Percentiles rank a stretch among this genome's conserved stretches.
phyloP scores from a whole-genome alignment of 257 asterid species.

The Buddleja alternifolia region DNA sequence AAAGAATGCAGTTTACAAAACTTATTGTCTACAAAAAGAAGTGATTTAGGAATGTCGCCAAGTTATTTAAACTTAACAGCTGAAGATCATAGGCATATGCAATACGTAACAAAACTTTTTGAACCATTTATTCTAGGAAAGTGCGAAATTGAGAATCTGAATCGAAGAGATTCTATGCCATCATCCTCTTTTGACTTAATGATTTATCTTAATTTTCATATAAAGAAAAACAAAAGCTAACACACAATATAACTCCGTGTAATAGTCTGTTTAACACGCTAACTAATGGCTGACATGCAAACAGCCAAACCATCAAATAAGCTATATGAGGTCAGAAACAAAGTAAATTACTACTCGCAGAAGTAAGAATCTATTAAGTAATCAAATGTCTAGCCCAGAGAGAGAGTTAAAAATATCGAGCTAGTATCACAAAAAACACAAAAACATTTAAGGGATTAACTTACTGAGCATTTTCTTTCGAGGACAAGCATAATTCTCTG shows the following conservation, averaged over 20 bases:
- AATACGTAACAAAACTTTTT: background rate
- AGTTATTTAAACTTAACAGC: background rate
- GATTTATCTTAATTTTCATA: background rate
- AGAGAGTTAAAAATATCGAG: background rate
- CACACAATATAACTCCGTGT: background rate
- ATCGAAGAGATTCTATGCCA: background rate
- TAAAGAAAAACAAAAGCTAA: background rate
- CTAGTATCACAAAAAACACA: background rate
- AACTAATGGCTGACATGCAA: background rate
- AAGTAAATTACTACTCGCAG: background rate
- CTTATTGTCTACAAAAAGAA: too few species aligned
- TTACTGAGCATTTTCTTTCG: constrained; percentile 70
- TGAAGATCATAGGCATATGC: background rate
- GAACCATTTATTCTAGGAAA: background rate
- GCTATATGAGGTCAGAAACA: background rate
- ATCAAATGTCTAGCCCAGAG: background rate
- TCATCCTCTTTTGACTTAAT: background rate
- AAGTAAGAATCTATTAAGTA: background rate
- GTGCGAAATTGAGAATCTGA: background rate
- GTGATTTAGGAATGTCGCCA: too few species aligned
- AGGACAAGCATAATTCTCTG: constrained; percentile 56
- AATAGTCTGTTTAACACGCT: background rate
- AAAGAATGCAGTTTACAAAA: too few species aligned
- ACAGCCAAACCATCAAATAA: background rate
- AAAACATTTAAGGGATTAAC: constrained; percentile 31